Percentiles rank a stretch among this genome's conserved stretches.
Evolutionary conservation across 192 early-diverging fungal genomes (phyloP).

Genomic region (Allomyces macrogynus): DNA sequence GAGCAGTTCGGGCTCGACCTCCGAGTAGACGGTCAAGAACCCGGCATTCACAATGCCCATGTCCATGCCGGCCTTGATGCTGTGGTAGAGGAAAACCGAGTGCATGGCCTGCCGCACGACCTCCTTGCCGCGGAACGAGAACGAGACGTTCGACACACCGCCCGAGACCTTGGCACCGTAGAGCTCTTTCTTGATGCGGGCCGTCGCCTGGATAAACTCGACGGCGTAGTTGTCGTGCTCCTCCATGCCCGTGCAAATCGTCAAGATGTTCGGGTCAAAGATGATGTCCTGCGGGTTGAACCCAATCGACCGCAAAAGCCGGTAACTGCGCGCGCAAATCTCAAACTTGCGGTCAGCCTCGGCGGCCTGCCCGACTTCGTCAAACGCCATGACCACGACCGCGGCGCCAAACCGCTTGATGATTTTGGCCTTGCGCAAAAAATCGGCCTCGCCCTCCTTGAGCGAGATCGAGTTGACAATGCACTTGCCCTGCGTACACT

Average conservation of each 20-base stretch:
- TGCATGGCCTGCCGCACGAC: slow-evolving; percentile 85
- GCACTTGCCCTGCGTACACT: slow-evolving; percentile 91
- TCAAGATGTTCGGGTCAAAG: slow-evolving; percentile 86
- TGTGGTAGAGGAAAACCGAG: slow-evolving; percentile 78
- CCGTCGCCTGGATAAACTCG: slow-evolving; percentile 69
- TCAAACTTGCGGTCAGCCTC: slow-evolving; percentile 62
- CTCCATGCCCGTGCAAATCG: slow-evolving; percentile 78
- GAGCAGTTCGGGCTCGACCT: slow-evolving; percentile 83
- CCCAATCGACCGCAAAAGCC: slow-evolving; percentile 61
- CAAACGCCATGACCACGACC: slow-evolving; percentile 94
- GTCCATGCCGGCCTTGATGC: slow-evolving; percentile 72
- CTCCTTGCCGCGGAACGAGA: slow-evolving; percentile 92
- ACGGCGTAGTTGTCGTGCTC: slow-evolving; percentile 16
- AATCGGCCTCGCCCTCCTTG: slow-evolving; percentile 86
- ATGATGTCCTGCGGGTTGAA: slow-evolving; percentile 72
- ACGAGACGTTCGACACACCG: slow-evolving; percentile 93
- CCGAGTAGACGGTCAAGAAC: slow-evolving; percentile 86
- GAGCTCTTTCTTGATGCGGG: slow-evolving; percentile 52
- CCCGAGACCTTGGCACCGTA: slow-evolving; percentile 85
- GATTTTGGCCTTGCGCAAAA: slow-evolving; percentile 71
- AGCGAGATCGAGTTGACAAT: slow-evolving; percentile 93
- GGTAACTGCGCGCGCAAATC: slow-evolving; percentile 79
- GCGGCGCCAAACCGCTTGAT: slow-evolving; percentile 83
- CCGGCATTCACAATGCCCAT: slow-evolving; percentile 98
- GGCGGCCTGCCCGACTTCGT: slow-evolving; percentile 83